Base-by-base conservation (phyloP, 2,329 filamentous ascomycete species). In the Sclerotinia sclerotiorum region DNA sequence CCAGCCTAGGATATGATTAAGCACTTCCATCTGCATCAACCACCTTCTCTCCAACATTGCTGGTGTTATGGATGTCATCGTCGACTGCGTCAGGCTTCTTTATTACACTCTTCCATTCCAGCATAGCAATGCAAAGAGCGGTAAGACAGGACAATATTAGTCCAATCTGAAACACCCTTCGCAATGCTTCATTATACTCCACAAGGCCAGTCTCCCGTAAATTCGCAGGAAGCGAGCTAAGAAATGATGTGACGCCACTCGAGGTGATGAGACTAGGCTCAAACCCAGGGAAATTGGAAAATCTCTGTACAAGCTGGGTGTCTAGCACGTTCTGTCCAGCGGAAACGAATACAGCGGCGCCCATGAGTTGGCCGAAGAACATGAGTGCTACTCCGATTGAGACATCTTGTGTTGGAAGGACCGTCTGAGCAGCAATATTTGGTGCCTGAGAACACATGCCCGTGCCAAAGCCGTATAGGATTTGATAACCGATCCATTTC, bases 161-260 rank as follows among this genome's bases (percentile, higher is more conserved):
- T 1, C 82, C 84, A 11, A 91, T 85, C 70, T 86, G 84, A 75
- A 90, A 92, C 0, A 84, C 84, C 69, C 83, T 79, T 2, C 82
- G 82, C 49, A 92, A 77, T 0, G 88, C 82, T 32, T 80, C 76
- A 74, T 91, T 91, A 79, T 92, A 92, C 0, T 82, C 84, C 0
- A 73, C 56, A 11, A 85, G 78, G 35, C 87, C 84, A 2, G 77
- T 77, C 2, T 73, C 68, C 1, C 85, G 74, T 69, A 78, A 81
- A 62, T 82, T 69, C 0, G 71, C 51, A 0, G 79, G 76, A 52
- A 88, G 80, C 21, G 77, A 76, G 0, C 78, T 73, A 71, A 82
- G 81, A 29, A 88, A 75, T 66, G 81, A 27, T n/a, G 44, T 49
- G 15, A 44, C 29, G 17, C 58, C 44, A 42, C n/a, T 29, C 27